phyloP scores from a whole-genome alignment of 108 stramenopile genomes.

The Skeletonema costatum region DNA sequence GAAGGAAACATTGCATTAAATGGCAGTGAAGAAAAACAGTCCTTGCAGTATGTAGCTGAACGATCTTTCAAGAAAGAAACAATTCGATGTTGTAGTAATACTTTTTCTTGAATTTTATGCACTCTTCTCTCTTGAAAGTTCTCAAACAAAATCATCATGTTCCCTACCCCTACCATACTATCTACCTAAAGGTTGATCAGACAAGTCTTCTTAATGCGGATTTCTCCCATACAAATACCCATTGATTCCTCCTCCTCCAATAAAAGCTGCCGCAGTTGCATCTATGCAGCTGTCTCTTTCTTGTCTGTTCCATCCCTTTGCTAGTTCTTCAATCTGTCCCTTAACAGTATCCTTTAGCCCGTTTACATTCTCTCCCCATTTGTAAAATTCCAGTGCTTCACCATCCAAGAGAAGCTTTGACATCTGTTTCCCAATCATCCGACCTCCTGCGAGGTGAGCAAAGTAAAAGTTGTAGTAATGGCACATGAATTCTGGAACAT shows the following conservation, averaged over 20 bases:
- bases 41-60: too few species aligned
- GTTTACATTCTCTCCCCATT: conserved; percentile 89
- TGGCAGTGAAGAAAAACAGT: too few species aligned
- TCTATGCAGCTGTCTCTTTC: conserved; percentile 75
- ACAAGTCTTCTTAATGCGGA: conserved; percentile 49
- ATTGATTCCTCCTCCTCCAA: conserved; percentile 73
- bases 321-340: conserved; percentile 84
- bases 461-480: conserved; percentile 97
- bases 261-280: conserved; percentile 75
- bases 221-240: conserved; percentile 64
- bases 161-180: background rate
- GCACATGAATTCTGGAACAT: conserved; percentile 89
- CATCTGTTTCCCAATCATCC: conserved; percentile 95
- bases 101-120: background rate
- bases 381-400: conserved; percentile 90
- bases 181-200: too few species aligned
- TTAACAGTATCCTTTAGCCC: conserved; percentile 77
- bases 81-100: background rate
- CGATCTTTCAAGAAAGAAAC: background rate
- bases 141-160: background rate
- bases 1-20: too few species aligned
- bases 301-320: conserved; percentile 69
- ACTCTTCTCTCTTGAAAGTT: background rate
- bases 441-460: conserved; percentile 90
- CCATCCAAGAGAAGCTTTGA: conserved; percentile 74